Percentiles rank a stretch among this genome's conserved stretches.
Evolutionary conservation across 1,139 yeast genomes (phyloP).

Genomic region (Taiozyma sp.): DNA sequence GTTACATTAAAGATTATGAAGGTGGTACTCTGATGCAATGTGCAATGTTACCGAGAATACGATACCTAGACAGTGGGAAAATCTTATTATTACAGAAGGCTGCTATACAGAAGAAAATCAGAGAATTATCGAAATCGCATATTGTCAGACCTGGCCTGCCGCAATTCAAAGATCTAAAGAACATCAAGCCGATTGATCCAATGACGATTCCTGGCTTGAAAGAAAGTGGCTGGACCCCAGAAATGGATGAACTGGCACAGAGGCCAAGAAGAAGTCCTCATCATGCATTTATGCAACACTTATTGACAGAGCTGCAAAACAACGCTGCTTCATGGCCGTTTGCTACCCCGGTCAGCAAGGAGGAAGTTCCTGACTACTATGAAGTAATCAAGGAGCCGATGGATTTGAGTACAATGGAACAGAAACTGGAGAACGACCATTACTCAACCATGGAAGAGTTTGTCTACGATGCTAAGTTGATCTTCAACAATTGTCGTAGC

Average conservation of each 20-base stretch:
- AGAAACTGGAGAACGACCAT: conserved; percentile 84
- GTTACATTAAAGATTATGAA: conserved; percentile 96
- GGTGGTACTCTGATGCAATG: conserved; percentile 99
- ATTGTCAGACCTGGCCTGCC: conserved; percentile 79
- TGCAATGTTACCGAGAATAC: conserved; percentile 79
- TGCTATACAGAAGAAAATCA: conserved; percentile 81
- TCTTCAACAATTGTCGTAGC: conserved; percentile 86
- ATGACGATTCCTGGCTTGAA: conserved; percentile 79
- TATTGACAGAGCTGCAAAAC: conserved; percentile 82
- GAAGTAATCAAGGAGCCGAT: conserved; percentile 98
- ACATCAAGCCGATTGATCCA: conserved; percentile 58
- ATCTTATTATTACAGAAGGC: conserved; percentile 85
- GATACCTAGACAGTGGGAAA: conserved; percentile 87
- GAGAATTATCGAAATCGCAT: conserved; percentile 74
- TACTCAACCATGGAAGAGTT: conserved; percentile 90
- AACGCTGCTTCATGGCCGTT: conserved; percentile 99
- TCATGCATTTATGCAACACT: conserved; percentile 86
- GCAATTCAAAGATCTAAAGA: conserved; percentile 54
- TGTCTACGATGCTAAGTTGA: conserved; percentile 78
- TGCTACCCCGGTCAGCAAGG: conserved; percentile 85
- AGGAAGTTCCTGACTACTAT: conserved; percentile 95
- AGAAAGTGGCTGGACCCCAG: conserved; percentile 98
- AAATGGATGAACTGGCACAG: conserved; percentile 95
- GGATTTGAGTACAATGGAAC: conserved; percentile 96
- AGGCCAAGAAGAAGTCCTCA: conserved; percentile 95